These are phyloP conservation scores for Mortierella polycephala DNA, from an alignment of 371 early-diverging fungal species.

Conservation along the genomic window DNA sequence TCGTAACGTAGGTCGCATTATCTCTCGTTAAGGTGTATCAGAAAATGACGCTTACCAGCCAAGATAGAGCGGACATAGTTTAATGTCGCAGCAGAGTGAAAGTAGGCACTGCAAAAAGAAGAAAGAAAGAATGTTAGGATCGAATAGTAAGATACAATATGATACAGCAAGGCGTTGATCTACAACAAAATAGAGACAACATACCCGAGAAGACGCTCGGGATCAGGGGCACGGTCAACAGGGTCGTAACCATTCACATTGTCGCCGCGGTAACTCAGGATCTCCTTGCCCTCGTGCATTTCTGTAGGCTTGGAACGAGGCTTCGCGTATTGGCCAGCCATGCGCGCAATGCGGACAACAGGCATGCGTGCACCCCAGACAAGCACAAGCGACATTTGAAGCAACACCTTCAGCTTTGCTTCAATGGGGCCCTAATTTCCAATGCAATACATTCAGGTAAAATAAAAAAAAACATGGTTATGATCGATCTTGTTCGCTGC, in stretches of 20 bases:
- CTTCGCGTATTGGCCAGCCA: slow-evolving; percentile 98
- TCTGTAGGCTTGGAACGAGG: slow-evolving; percentile 95
- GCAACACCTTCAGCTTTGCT: slow-evolving; percentile 92
- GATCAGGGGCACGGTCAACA: slow-evolving; percentile 90
- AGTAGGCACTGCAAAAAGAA: slow-evolving; percentile 78
- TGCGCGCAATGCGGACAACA: slow-evolving; percentile 95
- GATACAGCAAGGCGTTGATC: not conserved
- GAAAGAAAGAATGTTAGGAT: not conserved
- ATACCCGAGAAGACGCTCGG: slow-evolving; percentile 87
- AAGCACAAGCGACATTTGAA: slow-evolving; percentile 96
- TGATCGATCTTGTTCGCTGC: not conserved
- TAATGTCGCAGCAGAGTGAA: slow-evolving; percentile 96
- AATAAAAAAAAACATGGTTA: not conserved
- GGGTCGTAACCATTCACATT: slow-evolving; percentile 96
- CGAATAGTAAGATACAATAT: not conserved
- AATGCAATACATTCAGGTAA: not conserved
- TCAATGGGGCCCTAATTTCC: slow-evolving; percentile 81
- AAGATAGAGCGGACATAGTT: slow-evolving; percentile 94
- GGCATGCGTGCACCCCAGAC: slow-evolving; percentile 94
- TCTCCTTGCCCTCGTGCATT: slow-evolving; percentile 83
- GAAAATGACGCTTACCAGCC: slow-evolving; percentile 58
- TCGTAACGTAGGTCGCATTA: not conserved
- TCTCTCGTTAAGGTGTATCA: not conserved
- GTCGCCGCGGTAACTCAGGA: slow-evolving; percentile 86
- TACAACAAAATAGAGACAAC: not conserved